These are phyloP conservation scores for Rhizomucor pusillus DNA, from an alignment of 371 early-diverging fungal genomes.

Conservation along the genomic window DNA sequence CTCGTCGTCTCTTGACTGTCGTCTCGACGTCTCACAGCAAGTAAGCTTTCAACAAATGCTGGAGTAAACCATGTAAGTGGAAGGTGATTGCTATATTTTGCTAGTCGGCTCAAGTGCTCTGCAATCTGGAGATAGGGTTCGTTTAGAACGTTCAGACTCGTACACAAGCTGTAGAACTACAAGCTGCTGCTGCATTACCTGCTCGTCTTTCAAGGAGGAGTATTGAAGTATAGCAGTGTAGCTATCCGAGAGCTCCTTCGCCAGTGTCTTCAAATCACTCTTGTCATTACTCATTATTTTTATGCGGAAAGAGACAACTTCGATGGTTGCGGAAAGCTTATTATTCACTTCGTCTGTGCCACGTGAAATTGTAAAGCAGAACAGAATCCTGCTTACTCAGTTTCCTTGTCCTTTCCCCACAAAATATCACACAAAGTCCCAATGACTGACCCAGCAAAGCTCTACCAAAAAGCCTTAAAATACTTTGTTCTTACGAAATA, in stretches of 20 bases:
- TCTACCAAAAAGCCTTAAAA: conserved; percentile 9
- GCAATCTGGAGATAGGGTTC: conserved; percentile 17
- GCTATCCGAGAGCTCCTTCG: conserved; percentile 34
- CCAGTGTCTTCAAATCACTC: conserved; percentile 33
- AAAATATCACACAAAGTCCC: no score
- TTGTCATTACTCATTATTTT: conserved; percentile 5
- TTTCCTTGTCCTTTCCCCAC: no score
- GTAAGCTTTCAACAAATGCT: conserved; percentile 19
- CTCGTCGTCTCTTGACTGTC: background rate
- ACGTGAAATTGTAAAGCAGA: no score
- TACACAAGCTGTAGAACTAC: background rate
- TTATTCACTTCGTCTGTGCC: no score
- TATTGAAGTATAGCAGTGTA: conserved; percentile 34
- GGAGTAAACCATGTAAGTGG: conserved; percentile 46
- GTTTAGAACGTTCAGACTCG: background rate
- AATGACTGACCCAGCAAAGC: background rate
- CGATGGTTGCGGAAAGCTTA: no score
- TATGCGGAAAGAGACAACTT: no score
- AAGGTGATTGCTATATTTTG: conserved; percentile 38
- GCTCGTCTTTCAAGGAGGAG: conserved; percentile 12
- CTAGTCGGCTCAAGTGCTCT: conserved; percentile 24
- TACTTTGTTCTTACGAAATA: conserved; percentile 14
- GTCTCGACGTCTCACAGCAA: conserved; percentile 6
- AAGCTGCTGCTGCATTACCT: conserved; percentile 13
- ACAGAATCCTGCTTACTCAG: no score